A percentile compares a stretch with the other conserved stretches of the same genome.
These are phyloP conservation scores for Macrophomina phaseolina DNA, from an alignment of 2,329 filamentous ascomycete genomes.

Conservation along the genomic window DNA sequence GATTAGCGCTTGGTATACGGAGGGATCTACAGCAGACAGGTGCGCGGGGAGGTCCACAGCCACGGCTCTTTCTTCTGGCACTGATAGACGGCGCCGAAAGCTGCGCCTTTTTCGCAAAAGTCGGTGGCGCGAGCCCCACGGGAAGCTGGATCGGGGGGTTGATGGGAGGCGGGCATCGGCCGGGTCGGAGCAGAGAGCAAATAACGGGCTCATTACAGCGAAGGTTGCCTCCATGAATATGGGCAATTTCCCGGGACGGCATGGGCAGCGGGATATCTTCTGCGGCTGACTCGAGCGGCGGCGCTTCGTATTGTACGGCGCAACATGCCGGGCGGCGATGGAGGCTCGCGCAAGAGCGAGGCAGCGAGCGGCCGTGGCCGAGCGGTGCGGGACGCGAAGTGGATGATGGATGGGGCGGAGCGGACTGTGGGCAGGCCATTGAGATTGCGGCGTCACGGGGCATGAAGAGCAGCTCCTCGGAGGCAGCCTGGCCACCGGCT, in stretches of 20 bases:
- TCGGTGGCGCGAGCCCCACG: slow-evolving; percentile 20
- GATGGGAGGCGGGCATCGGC: background rate
- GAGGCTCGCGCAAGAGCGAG: background rate
- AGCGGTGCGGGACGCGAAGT: background rate
- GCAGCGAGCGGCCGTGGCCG: background rate
- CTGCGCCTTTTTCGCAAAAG: slow-evolving; percentile 9
- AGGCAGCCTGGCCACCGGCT: background rate
- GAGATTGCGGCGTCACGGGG: slow-evolving; percentile 21
- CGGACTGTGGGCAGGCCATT: background rate
- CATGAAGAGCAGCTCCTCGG: background rate
- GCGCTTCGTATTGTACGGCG: slow-evolving; percentile 14
- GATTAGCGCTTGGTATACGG: background rate
- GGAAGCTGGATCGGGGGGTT: slow-evolving; percentile 3
- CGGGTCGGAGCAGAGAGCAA: background rate
- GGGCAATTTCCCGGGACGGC: background rate
- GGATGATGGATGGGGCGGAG: background rate
- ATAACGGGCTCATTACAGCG: background rate
- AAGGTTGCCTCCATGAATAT: background rate
- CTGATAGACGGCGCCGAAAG: background rate
- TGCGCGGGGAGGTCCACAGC: background rate
- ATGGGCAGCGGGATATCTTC: background rate
- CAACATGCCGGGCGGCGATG: slow-evolving; percentile 1
- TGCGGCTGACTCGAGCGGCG: slow-evolving; percentile 8
- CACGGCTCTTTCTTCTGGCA: background rate
- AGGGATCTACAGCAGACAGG: background rate